Base-by-base conservation (phyloP, 352 stramenopile genomes). In the Globisporangium paroecandrum region DNA sequence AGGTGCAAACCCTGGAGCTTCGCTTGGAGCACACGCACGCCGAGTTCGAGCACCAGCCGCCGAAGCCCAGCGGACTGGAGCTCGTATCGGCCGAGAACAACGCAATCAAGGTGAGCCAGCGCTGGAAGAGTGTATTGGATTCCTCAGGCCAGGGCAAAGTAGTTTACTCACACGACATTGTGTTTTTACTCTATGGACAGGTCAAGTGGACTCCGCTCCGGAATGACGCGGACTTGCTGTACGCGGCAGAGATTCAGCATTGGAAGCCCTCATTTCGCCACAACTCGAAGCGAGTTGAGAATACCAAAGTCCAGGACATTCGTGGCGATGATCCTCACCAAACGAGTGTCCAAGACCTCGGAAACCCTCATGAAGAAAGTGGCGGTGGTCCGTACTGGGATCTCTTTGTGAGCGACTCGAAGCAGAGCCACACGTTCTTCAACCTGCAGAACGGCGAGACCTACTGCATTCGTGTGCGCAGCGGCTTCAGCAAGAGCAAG, bases 391-490 rank as follows among this genome's bases (percentile, higher is more conserved):
- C 24, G 56, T 66, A 58, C 22, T 83, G 76, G 74, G 61, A 74
- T 1, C 69, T 69, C 15, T 66, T 59, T 4, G 36, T 69, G 12
- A 71, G 70, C 20, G 34, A 62, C 22, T 69, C 75, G 15, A 74
- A 72, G 36, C 64, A 61, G 9, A 65, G 27, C 4, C 69, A 81
- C 49, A 71, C 65, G 24, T 79, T 83, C 51, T 69, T 73, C 62
- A 75, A 73, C 12, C 56, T 83, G 1, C 47, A 43, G 9, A 57
- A 55, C 0, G 64, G 55, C n/a, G 41, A 53, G 10, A 68, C 60
- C 15, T 83, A 83, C 56, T 81, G 71, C 63, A 25, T 83, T 6
- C 73, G 76, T 49, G 69, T 81, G 2, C 67, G 76, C 22, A 64
- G 65, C 0, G 74, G 76, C 2, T 75, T 77, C 27, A 65, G 65